Base-by-base conservation (phyloP, 495 filamentous ascomycete genomes). In the Aspergillus conjunctus region DNA sequence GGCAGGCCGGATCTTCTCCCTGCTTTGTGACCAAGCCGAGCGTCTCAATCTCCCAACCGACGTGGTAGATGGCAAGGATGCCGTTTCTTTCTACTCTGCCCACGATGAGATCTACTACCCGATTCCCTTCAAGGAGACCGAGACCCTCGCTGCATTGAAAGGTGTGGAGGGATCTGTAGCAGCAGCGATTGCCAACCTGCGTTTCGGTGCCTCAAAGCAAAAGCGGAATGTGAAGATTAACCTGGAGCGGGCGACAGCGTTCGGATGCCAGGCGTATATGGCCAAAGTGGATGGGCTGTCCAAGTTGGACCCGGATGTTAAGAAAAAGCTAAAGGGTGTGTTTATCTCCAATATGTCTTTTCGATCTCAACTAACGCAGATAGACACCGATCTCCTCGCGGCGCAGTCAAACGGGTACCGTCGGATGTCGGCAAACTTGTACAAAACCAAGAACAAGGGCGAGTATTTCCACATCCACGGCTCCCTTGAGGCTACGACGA, bases 401-500 rank as follows among this genome's bases (percentile, higher is more conserved):
- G 88, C 89, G 7, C 89, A 91, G 68, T 89, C 88, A 3, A 85
- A 85, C 65, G 77, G 86, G 17, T 91, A 93, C 67, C 83, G 88
- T 33, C 84, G 89, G 39, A 80, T 91, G 64, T 89, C 88, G 26
- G 88, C 88, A 14, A 91, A 90, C 69, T 74, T 91, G 12, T 93
- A 91, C 74, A 79, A 82, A 59, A 91, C 88, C 6, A 87, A 84
- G 68, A 81, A 79, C 51, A 77, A 73, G 26, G 83, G 79, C 46
- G 79, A 87, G 65, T 93, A 81, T 68, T 92, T 87, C 68, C 90
- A 93, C 67, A 89, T 91, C 56, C 89, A 92, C 70, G 89, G 89
- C 31, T 91, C 89, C 1, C 70, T 92, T 11, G 87, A 91, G 59
- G 89, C 89, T 17, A 83, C 79, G 11, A 83, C 79, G 7, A 88